phyloP scores from a whole-genome alignment of 2,329 filamentous ascomycete genomes.

The Colletotrichum horii region DNA sequence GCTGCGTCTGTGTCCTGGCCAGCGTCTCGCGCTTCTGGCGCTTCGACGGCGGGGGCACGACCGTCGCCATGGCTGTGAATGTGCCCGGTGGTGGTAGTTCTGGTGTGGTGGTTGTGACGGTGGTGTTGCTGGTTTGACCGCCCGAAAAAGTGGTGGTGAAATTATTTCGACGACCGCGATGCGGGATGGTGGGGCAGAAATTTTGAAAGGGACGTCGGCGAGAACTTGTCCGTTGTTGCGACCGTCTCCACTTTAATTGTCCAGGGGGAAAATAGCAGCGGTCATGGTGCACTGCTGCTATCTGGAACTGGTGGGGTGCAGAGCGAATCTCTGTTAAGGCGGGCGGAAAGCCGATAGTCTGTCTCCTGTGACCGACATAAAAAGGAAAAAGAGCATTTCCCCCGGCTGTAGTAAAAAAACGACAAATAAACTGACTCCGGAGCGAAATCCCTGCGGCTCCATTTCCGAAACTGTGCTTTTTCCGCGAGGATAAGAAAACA shows the following conservation, averaged over 20 bases:
- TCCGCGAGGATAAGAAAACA: background rate
- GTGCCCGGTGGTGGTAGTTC: background rate
- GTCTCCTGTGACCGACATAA: background rate
- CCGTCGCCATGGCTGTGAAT: conserved; percentile 71
- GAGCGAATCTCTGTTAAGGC: conserved; percentile 6
- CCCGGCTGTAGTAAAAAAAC: background rate
- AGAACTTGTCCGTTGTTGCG: conserved; percentile 8
- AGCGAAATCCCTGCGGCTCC: conserved; percentile 6
- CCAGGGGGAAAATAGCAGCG: no score
- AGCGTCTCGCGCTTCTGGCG: conserved; percentile 79
- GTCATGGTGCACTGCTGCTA: no score
- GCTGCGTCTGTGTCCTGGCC: conserved; percentile 74
- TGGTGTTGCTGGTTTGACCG: background rate
- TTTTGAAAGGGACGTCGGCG: conserved; percentile 13
- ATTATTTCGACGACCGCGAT: conserved; percentile 14
- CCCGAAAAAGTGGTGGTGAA: conserved; percentile 3
- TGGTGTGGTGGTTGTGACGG: background rate
- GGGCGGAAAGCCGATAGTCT: background rate
- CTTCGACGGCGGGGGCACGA: conserved; percentile 85
- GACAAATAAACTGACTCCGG: conserved; percentile 3
- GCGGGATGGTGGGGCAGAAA: conserved; percentile 22
- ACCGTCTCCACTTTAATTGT: background rate
- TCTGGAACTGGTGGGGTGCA: background rate
- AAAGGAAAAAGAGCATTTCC: background rate
- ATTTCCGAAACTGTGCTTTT: conserved; percentile 6